phyloP scores from a whole-genome alignment of 2,329 filamentous ascomycete genomes.

The Ophiosphaerella herpotricha region DNA sequence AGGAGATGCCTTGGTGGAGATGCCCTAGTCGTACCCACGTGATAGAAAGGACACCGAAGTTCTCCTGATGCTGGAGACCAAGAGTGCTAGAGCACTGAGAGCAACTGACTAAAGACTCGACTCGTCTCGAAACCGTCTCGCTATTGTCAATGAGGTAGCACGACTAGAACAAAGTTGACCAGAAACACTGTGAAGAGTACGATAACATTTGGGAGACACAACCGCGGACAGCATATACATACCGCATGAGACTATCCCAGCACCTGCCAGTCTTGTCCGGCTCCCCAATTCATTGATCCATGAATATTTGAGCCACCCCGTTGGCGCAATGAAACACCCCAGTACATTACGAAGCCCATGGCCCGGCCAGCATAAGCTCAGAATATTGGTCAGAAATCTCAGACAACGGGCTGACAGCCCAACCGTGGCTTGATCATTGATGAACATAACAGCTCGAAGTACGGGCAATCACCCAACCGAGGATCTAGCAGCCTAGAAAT shows the following conservation, averaged over 20 bases:
- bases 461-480: conserved; percentile 8
- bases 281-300: conserved; percentile 24
- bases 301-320: conserved; percentile 9
- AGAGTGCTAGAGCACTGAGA: not conserved
- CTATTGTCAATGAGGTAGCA: not conserved
- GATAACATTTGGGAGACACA: conserved; percentile 3
- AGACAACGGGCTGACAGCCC: not conserved
- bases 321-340: conserved; percentile 8
- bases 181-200: conserved; percentile 2
- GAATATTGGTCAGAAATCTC: conserved; percentile 1
- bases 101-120: not conserved
- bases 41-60: not conserved
- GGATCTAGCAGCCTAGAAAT: conserved; percentile 13
- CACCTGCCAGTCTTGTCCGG: conserved; percentile 19
- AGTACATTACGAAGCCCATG: conserved; percentile 7
- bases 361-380: conserved; percentile 6
- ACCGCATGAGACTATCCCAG: conserved; percentile 11
- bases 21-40: not conserved
- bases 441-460: conserved; percentile 1
- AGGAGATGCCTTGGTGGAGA: not conserved
- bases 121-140: not conserved
- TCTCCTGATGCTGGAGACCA: not conserved
- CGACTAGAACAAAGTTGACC: not conserved
- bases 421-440: too few species aligned
- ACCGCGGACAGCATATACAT: conserved; percentile 18